These are phyloP conservation scores for Aspergillus saccharolyticus DNA, from an alignment of 495 filamentous ascomycete genomes.

Conservation along the genomic window DNA sequence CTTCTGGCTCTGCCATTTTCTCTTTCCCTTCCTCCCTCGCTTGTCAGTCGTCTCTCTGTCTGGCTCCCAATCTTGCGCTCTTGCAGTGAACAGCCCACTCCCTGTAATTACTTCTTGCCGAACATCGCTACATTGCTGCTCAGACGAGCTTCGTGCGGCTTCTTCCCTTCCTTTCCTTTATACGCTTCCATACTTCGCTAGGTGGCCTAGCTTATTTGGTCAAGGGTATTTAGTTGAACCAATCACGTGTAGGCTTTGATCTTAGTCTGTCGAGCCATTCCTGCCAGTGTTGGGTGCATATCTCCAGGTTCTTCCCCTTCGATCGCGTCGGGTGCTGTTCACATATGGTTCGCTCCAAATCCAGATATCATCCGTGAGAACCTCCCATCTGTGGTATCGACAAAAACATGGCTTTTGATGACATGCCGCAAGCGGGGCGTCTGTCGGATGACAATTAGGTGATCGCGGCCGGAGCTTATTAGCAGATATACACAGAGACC, in stretches of 20 bases:
- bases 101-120: neutral
- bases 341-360: neutral
- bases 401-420: conserved; percentile 4
- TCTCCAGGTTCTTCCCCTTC: neutral
- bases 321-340: neutral
- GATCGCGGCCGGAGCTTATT: neutral
- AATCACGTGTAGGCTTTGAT: neutral
- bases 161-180: neutral
- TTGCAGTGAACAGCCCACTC: neutral
- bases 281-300: neutral
- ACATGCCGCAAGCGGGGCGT: neutral
- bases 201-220: neutral
- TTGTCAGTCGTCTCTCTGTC: neutral
- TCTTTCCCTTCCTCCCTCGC: neutral
- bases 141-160: neutral
- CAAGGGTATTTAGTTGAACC: neutral
- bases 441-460: neutral
- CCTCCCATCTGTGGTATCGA: neutral
- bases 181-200: neutral
- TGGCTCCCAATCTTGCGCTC: neutral
- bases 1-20: conserved; percentile 1
- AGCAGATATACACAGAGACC: neutral
- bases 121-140: neutral
- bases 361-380: conserved; percentile 1
- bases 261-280: neutral